phyloP scores from a whole-genome alignment of 2,329 filamentous ascomycete species.

The Diaporthe sp. region DNA sequence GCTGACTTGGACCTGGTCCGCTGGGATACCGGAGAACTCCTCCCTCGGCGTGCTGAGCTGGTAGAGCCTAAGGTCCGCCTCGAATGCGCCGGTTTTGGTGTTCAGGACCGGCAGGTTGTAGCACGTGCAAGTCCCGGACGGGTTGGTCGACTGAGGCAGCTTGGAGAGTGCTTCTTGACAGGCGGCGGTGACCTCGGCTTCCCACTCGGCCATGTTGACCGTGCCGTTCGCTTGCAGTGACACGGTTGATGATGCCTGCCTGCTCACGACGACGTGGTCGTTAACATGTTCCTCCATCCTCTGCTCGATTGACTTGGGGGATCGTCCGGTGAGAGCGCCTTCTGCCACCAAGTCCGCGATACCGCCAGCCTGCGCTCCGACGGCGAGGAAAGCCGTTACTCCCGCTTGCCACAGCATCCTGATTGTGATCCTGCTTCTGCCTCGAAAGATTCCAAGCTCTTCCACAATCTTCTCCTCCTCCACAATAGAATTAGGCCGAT shows the following conservation, averaged over 20 bases:
- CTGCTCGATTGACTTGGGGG: conserved; percentile 47
- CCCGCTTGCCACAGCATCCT: conserved; percentile 56
- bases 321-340: conserved; percentile 44
- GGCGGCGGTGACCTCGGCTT: conserved; percentile 67
- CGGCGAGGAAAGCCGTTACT: conserved; percentile 54
- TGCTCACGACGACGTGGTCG: conserved; percentile 44
- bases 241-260: conserved; percentile 48
- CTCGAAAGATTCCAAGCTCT: conserved; percentile 28
- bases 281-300: conserved; percentile 48
- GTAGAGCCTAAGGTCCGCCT: conserved; percentile 83
- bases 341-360: conserved; percentile 48
- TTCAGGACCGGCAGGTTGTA: conserved; percentile 85
- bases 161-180: conserved; percentile 70
- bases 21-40: conserved; percentile 65
- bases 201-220: conserved; percentile 71
- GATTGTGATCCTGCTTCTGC: conserved; percentile 14
- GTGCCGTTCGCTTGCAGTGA: conserved; percentile 58
- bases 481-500: conserved; percentile 9
- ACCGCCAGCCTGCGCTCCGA: conserved; percentile 53
- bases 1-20: conserved; percentile 67
- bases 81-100: conserved; percentile 77
- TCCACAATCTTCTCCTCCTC: neutral
- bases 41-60: conserved; percentile 73
- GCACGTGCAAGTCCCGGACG: conserved; percentile 83
- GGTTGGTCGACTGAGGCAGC: conserved; percentile 75